Evolutionary conservation across 73 alveolate genomes (phyloP).

Genomic region (Paramecium primaurelia): DNA sequence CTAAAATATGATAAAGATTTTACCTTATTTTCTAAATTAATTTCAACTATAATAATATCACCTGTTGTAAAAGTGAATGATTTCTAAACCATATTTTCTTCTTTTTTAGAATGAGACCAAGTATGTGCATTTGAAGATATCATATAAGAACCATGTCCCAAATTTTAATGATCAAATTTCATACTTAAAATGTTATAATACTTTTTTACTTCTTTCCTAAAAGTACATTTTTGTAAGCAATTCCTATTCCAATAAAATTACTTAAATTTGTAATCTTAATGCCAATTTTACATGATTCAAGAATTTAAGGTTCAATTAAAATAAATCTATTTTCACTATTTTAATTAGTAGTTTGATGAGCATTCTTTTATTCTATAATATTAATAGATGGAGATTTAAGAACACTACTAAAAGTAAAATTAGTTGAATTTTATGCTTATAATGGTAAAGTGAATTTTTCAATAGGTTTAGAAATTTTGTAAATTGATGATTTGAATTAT

Average conservation of each 20-base stretch:
- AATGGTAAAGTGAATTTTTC: conserved; percentile 38
- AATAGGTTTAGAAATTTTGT: conserved; percentile 46
- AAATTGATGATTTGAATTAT: neutral
- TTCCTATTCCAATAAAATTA: conserved; percentile 46
- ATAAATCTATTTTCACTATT: conserved; percentile 55
- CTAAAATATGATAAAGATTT: neutral
- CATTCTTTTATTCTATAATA: conserved; percentile 51
- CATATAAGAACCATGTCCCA: conserved; percentile 60
- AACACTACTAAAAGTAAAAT: neutral
- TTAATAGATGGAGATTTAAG: conserved; percentile 15
- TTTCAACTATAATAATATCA: conserved; percentile 38
- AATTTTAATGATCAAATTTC: conserved; percentile 49
- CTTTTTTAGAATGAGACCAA: conserved; percentile 59
- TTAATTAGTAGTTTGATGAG: conserved; percentile 6
- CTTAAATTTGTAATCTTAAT: conserved; percentile 14
- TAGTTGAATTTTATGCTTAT: neutral
- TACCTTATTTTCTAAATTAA: conserved; percentile 22
- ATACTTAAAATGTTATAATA: neutral
- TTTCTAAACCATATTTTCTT: conserved; percentile 44
- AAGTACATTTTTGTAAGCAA: conserved; percentile 41
- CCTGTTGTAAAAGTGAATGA: conserved; percentile 32
- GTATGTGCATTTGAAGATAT: conserved; percentile 47
- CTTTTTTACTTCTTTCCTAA: neutral
- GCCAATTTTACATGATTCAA: conserved; percentile 20
- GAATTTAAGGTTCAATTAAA: conserved; percentile 42